Percentiles rank a stretch among this genome's conserved stretches.
Evolutionary conservation across 2,329 filamentous ascomycete genomes (phyloP).

Genomic region (Pleomassaria siparia): DNA sequence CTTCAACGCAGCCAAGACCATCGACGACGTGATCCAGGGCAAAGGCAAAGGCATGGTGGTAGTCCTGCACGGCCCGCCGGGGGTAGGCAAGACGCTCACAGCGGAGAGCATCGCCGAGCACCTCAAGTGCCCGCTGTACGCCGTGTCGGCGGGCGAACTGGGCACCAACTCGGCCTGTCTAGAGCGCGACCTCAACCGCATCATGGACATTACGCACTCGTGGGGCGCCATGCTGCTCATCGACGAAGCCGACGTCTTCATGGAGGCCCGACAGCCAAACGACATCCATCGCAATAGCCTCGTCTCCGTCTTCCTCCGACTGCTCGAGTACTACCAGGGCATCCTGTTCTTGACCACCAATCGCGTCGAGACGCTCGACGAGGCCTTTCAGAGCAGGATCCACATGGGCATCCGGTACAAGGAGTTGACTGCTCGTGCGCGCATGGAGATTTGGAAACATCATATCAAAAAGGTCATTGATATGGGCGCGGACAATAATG

Average conservation of each 20-base stretch:
- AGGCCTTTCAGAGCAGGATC: slow-evolving; percentile 85
- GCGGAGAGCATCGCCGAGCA: slow-evolving; percentile 85
- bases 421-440: slow-evolving; percentile 69
- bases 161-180: slow-evolving; percentile 72
- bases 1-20: slow-evolving; percentile 76
- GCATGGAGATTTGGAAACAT: slow-evolving; percentile 79
- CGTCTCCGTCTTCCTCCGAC: slow-evolving; percentile 82
- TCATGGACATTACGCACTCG: slow-evolving; percentile 80
- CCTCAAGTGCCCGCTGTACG: slow-evolving; percentile 78
- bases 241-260: slow-evolving; percentile 65
- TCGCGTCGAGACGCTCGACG: slow-evolving; percentile 83
- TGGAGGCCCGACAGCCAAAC: slow-evolving; percentile 79
- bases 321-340: slow-evolving; percentile 89
- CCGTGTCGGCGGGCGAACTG: slow-evolving; percentile 79
- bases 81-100: slow-evolving; percentile 81
- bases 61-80: slow-evolving; percentile 76
- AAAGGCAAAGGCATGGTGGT: slow-evolving; percentile 84
- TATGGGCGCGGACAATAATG: slow-evolving; percentile 25
- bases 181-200: slow-evolving; percentile 77
- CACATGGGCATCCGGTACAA: slow-evolving; percentile 84
- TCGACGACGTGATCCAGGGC: slow-evolving; percentile 71
- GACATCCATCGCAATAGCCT: slow-evolving; percentile 84
- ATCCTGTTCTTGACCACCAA: slow-evolving; percentile 91
- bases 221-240: slow-evolving; percentile 86
- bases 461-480: slow-evolving; percentile 74